Evolutionary conservation across 2,329 filamentous ascomycete genomes (phyloP).

Genomic region (Bertia moriformis): DNA sequence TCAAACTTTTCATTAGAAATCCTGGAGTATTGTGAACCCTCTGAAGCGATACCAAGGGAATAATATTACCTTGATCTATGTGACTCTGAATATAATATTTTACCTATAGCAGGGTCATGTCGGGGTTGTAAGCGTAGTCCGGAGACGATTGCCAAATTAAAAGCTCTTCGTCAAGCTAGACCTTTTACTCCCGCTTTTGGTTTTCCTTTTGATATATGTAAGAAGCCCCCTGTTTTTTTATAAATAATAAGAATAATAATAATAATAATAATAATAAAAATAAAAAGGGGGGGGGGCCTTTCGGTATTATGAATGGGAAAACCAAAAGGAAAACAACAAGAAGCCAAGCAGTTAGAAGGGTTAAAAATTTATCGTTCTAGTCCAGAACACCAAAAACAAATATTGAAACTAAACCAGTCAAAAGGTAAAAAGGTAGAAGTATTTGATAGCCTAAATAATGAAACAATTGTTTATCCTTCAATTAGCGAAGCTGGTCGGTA

Average conservation of each 20-base stretch:
- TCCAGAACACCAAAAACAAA: too few relatives aligned
- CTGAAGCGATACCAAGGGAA: constrained; percentile 1
- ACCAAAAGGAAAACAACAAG: background rate
- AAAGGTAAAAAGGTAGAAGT: constrained; percentile 2
- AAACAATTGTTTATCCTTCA: constrained; percentile 1
- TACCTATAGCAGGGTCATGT: background rate
- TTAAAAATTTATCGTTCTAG: background rate
- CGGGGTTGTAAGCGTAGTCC: background rate
- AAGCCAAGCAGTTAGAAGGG: constrained; percentile 1
- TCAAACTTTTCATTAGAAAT: constrained; percentile 1
- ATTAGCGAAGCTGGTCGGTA: constrained; percentile 4
- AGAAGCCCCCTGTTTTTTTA: too few relatives aligned
- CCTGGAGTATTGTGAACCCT: background rate
- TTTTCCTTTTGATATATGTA: too few relatives aligned
- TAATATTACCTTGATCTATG: constrained; percentile 1
- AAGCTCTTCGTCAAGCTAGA: background rate
- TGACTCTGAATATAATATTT: constrained; percentile 1
- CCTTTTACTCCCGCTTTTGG: background rate
- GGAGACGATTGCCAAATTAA: background rate
- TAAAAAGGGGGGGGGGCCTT: too few relatives aligned
- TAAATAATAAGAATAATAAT: too few relatives aligned
- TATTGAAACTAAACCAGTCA: background rate
- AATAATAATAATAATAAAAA: too few relatives aligned
- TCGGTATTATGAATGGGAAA: too few relatives aligned
- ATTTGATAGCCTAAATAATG: constrained; percentile 3